Conservation (phyloP, 208 protist genomes). For the Plasmodiophora brassicae region DNA sequence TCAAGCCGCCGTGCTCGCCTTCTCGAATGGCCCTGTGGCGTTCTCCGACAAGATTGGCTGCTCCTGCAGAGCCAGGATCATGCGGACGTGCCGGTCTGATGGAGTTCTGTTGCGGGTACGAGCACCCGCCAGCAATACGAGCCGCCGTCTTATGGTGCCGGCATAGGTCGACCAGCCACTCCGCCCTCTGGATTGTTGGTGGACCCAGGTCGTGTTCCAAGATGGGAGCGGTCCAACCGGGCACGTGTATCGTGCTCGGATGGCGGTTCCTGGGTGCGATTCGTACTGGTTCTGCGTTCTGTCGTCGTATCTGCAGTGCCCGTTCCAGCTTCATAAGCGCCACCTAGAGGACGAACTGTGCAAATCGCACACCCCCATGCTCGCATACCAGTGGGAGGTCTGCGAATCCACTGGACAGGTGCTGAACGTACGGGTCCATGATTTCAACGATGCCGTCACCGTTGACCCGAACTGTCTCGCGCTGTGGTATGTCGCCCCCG, state of each 20-base stretch:
- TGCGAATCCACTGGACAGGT: not conserved
- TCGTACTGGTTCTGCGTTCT: too few relatives aligned
- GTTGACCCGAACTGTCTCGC: not conserved
- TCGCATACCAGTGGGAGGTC: not conserved
- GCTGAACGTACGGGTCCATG: not conserved
- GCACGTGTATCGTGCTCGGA: too few relatives aligned
- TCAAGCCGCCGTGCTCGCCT: constrained; percentile 29
- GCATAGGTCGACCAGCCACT: too few relatives aligned
- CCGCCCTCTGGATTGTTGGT: too few relatives aligned
- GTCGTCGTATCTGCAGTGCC: too few relatives aligned
- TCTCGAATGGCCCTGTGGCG: not conserved
- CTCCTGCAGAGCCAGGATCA: constrained; percentile 28
- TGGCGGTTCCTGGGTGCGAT: too few relatives aligned
- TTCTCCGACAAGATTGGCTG: constrained; percentile 13
- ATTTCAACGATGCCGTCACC: not conserved
- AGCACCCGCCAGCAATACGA: not conserved
- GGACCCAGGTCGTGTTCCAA: not conserved
- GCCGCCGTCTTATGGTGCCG: not conserved
- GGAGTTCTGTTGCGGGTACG: constrained; percentile 19
- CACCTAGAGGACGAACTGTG: not conserved
- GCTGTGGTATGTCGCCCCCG: not conserved
- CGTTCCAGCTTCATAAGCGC: too few relatives aligned
- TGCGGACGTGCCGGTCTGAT: not conserved
- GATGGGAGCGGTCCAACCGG: not conserved
- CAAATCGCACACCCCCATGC: not conserved